Percentiles rank a stretch among this genome's conserved stretches.
Evolutionary conservation across 495 filamentous ascomycete species (phyloP).

Genomic region (Talaromyces adpressus): DNA sequence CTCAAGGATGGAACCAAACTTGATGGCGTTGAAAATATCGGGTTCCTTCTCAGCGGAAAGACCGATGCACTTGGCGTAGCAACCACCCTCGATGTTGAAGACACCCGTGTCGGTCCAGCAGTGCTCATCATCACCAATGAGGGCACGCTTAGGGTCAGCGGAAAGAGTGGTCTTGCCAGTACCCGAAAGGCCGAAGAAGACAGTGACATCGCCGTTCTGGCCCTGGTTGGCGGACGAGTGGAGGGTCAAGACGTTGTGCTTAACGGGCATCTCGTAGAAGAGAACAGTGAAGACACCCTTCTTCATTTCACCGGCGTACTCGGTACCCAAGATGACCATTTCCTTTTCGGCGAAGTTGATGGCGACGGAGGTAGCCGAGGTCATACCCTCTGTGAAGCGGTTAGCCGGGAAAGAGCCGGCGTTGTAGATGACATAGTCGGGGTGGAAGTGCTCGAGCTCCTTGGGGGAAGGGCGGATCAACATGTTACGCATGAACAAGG

Average conservation of each 20-base stretch:
- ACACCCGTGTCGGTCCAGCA: slow-evolving; percentile 96
- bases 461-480: slow-evolving; percentile 86
- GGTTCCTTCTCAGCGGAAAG: slow-evolving; percentile 98
- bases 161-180: slow-evolving; percentile 98
- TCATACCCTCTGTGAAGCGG: slow-evolving; percentile 97
- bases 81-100: slow-evolving; percentile 99
- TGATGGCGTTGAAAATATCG: slow-evolving; percentile 95
- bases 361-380: slow-evolving; percentile 80
- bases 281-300: slow-evolving; percentile 99
- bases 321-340: slow-evolving; percentile 98
- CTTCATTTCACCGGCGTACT: slow-evolving; percentile 99
- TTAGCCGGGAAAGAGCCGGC: slow-evolving; percentile 98
- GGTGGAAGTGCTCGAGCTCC: slow-evolving; percentile 94
- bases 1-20: slow-evolving; percentile 94
- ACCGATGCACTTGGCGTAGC: slow-evolving; percentile 98
- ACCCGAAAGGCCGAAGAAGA: slow-evolving; percentile 98
- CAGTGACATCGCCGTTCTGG: slow-evolving; percentile 81
- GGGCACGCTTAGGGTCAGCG: slow-evolving; percentile 88
- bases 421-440: slow-evolving; percentile 99
- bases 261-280: slow-evolving; percentile 99
- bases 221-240: slow-evolving; percentile 94
- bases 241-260: slow-evolving; percentile 96
- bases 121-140: slow-evolving; percentile 99
- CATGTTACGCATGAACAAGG: slow-evolving; percentile 99
- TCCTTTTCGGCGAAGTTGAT: slow-evolving; percentile 88